Base-by-base conservation (phyloP, 805 yeast species). In the Kockiozyma suomiensis region DNA sequence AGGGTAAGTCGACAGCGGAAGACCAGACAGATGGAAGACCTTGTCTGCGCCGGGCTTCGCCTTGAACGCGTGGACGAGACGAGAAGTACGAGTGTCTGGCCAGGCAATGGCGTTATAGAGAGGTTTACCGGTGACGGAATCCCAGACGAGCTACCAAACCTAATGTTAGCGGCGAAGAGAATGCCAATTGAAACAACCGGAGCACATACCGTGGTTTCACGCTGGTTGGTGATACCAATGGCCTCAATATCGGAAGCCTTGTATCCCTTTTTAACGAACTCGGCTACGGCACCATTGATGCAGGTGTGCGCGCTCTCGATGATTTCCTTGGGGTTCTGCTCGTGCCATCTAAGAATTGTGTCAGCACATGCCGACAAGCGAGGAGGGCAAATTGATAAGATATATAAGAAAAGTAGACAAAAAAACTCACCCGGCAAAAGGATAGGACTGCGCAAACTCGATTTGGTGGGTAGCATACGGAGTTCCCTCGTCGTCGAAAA, bases 261-360 rank as follows among this genome's bases (percentile, higher is more conserved):
- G 56, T 74, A 69, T 41, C 71, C 72, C 63, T 70, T 70, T 7
- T 53, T 63, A 23, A 66, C 59, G 25, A 76, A 71, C 58, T 73
- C 68, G 42, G 58, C 56, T 19, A 69, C 72, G 13, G 76, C 79
- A 28, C 70, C 69, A 23, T 68, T 65, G 43, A 92, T 76, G 77
- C 97, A 92, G 70, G 86, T 87, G 41, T 86, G 80, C 28, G 91
- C 92, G 69, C 90, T 87, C 64, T 86, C 87, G 66, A 90, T 79
- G 48, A 92, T 85, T 73, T 87, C 91, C 53, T 82, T 82, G 10
- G 97, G 97, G 78, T 88, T 87, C 75, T 94, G 91, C 76, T 92
- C 97, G 38, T 90, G 94, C 97, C 97, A 91, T 33, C 96, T 61
- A n/a, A n/a, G n/a, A n/a, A n/a, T n/a, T n/a, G n/a, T n/a, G n/a